Evolutionary conservation across 2,329 filamentous ascomycete species (phyloP).

Genomic region (Epicoccum nigrum): DNA sequence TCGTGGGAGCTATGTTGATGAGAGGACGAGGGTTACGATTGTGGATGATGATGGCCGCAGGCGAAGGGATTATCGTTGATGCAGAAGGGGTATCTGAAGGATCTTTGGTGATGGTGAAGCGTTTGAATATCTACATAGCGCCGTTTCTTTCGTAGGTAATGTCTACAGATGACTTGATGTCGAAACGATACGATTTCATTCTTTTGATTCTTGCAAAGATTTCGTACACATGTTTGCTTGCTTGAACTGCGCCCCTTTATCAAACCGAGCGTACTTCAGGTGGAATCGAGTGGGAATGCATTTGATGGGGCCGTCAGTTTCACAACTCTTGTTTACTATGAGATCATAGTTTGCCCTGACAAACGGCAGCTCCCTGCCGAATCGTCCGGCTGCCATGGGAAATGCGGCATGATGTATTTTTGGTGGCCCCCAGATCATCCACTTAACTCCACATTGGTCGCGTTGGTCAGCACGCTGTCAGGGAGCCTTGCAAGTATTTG

Average conservation of each 20-base stretch:
- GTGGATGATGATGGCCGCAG: conserved; percentile 31
- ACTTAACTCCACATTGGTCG: conserved; percentile 15
- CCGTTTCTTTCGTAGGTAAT: conserved; percentile 1
- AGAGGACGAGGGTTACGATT: conserved; percentile 41
- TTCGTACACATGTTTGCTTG: neutral
- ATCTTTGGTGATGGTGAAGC: neutral
- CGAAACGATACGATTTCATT: neutral
- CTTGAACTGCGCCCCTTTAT: too few relatives aligned
- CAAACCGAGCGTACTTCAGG: too few relatives aligned
- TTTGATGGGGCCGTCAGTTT: neutral
- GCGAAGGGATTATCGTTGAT: conserved; percentile 26
- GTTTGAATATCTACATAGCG: neutral
- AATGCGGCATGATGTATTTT: conserved; percentile 6
- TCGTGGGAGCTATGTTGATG: conserved; percentile 32
- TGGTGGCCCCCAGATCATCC: conserved; percentile 9
- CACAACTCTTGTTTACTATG: neutral
- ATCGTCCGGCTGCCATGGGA: conserved; percentile 1
- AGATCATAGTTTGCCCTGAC: conserved; percentile 5
- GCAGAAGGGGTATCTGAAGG: neutral
- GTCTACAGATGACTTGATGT: conserved; percentile 6
- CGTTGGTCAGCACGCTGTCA: conserved; percentile 20
- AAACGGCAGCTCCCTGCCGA: conserved; percentile 5
- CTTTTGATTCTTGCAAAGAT: neutral
- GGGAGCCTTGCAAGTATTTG: conserved; percentile 21
- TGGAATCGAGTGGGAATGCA: too few relatives aligned